phyloP scores from a whole-genome alignment of 257 asterid species.

The Nicotiana paniculata region DNA sequence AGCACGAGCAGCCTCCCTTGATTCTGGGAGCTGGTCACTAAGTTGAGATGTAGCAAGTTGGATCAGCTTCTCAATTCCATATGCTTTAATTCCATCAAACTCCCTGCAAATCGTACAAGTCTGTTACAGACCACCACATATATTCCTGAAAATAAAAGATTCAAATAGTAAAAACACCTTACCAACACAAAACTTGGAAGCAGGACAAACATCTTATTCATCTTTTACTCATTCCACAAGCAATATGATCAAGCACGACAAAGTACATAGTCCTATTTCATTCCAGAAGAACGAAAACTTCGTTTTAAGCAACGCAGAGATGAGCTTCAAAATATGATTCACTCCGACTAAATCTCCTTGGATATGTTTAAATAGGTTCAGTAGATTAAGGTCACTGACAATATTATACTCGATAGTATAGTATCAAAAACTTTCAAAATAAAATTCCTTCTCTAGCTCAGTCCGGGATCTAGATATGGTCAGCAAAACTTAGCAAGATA shows the following conservation, averaged over 20 bases:
- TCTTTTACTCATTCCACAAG: background rate
- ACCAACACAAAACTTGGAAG: background rate
- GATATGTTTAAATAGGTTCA: background rate
- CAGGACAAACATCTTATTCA: background rate
- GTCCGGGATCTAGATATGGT: background rate
- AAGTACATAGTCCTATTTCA: background rate
- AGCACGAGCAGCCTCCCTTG: constrained; percentile 84
- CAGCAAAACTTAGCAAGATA: background rate
- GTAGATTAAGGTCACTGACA: background rate
- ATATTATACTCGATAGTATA: background rate
- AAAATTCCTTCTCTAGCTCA: background rate
- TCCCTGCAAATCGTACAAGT: constrained; percentile 36
- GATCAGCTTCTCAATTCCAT: constrained; percentile 72
- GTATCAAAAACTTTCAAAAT: background rate
- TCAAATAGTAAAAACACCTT: background rate
- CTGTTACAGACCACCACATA: background rate
- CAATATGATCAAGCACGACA: background rate
- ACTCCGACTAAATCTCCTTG: background rate
- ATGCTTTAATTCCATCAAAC: constrained; percentile 58
- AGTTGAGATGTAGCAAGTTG: constrained; percentile 81
- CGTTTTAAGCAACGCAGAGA: background rate
- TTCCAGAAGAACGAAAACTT: background rate
- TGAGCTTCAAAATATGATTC: background rate
- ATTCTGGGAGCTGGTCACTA: constrained; percentile 78
- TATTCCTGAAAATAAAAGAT: background rate